Conservation (phyloP, 208 protist species). For the Crithidia expoeki region DNA sequence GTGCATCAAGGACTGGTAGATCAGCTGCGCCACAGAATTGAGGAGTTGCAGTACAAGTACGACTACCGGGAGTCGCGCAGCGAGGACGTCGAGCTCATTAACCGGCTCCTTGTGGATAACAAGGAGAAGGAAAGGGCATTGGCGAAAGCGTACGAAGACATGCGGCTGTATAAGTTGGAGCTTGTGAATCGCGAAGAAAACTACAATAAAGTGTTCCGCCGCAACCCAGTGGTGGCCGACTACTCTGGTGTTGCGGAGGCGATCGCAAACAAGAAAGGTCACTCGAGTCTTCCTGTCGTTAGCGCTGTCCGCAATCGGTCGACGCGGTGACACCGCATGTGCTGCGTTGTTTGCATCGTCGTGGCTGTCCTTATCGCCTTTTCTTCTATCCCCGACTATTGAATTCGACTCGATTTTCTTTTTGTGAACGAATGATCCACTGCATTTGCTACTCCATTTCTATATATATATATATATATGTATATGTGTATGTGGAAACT, state of each 20-base stretch:
- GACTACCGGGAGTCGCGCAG: constrained; percentile 88
- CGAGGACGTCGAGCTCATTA: constrained; percentile 91
- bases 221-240: constrained; percentile 62
- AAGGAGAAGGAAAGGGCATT: constrained; percentile 74
- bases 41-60: constrained; percentile 89
- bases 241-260: constrained; percentile 25
- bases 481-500: constrained; percentile 6
- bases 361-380: not conserved
- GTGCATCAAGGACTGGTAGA: constrained; percentile 39
- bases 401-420: too few relatives aligned
- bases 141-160: constrained; percentile 84
- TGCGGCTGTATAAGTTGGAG: constrained; percentile 94
- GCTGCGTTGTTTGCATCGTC: not conserved
- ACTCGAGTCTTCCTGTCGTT: constrained; percentile 5
- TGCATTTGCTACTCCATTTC: not conserved
- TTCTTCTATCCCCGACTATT: not conserved
- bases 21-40: constrained; percentile 45
- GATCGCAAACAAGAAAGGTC: constrained; percentile 3
- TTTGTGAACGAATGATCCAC: not conserved
- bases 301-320: constrained; percentile 24
- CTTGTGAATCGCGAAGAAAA: constrained; percentile 95
- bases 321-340: not conserved
- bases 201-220: constrained; percentile 94
- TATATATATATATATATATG: not conserved
- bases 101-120: constrained; percentile 80